phyloP scores from a whole-genome alignment of 306 rosid species.

The Aeschynomene evenia region DNA sequence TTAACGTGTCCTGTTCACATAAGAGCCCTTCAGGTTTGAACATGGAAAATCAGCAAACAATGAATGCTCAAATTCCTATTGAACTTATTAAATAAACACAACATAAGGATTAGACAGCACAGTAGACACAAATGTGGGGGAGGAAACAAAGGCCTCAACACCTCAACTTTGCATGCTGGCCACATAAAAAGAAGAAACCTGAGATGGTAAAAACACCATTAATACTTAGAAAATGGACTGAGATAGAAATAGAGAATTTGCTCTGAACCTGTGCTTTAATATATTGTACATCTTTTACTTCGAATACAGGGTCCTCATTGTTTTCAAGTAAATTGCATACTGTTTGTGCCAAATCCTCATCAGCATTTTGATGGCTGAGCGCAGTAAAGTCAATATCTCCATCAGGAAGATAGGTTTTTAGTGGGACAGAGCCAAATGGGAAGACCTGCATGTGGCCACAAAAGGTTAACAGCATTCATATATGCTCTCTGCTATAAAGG shows the following conservation, averaged over 20 bases:
- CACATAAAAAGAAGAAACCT: not conserved
- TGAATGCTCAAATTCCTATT: not conserved
- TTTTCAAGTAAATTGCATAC: slow-evolving; percentile 43
- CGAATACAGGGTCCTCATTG: slow-evolving; percentile 29
- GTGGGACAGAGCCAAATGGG: slow-evolving; percentile 69
- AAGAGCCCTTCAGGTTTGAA: not conserved
- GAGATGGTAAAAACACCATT: not conserved
- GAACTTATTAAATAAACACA: not conserved
- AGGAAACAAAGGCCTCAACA: slow-evolving; percentile 6
- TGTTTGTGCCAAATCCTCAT: slow-evolving; percentile 47
- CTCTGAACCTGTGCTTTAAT: slow-evolving; percentile 57
- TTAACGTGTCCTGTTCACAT: too few species aligned
- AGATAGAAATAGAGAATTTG: slow-evolving; percentile 11
- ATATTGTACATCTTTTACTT: slow-evolving; percentile 45
- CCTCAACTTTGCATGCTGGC: not conserved
- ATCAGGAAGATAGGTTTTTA: slow-evolving; percentile 77
- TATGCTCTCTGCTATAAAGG: not conserved
- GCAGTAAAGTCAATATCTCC: slow-evolving; percentile 76
- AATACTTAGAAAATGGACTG: not conserved
- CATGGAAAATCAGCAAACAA: not conserved
- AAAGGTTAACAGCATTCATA: slow-evolving; percentile 14
- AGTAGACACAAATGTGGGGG: not conserved
- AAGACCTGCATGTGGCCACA: slow-evolving; percentile 52
- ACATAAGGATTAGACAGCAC: too few species aligned
- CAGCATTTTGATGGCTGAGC: slow-evolving; percentile 42